These are phyloP conservation scores for Glebionis coronaria DNA, from an alignment of 129 eudicot genomes.

Conservation along the genomic window DNA sequence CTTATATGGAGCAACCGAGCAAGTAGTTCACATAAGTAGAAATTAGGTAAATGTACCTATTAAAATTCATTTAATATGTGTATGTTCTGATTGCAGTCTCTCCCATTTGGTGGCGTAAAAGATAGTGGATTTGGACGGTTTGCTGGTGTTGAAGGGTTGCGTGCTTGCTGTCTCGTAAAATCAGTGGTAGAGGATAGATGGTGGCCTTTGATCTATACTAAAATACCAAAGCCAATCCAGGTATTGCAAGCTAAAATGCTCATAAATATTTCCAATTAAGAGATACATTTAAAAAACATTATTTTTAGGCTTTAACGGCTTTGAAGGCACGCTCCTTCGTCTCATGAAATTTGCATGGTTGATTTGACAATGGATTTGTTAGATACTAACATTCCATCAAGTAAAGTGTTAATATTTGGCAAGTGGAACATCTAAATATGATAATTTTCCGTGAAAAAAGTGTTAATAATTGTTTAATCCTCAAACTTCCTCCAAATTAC, in stretches of 20 bases:
- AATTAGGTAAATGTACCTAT: too few species aligned
- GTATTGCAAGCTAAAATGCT: constrained; percentile 31
- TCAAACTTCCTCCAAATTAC: neutral
- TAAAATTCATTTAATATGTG: neutral
- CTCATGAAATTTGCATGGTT: neutral
- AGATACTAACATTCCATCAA: neutral
- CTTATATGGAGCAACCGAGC: too few species aligned
- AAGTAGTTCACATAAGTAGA: too few species aligned
- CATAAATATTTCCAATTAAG: neutral
- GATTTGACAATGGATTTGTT: neutral
- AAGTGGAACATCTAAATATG: neutral
- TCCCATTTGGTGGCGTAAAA: constrained; percentile 98
- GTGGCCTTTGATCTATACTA: constrained; percentile 94
- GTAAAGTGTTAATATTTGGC: neutral
- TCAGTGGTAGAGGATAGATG: constrained; percentile 93
- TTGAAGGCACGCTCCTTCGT: neutral
- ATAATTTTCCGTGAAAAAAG: neutral
- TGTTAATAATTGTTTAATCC: neutral
- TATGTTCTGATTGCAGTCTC: constrained; percentile 50
- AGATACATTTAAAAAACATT: neutral
- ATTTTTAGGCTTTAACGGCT: neutral
- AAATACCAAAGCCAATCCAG: constrained; percentile 96
- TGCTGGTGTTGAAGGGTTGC: constrained; percentile 95
- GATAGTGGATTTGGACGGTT: constrained; percentile 99
- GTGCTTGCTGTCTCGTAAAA: constrained; percentile 94